phyloP scores from a whole-genome alignment of 2,329 filamentous ascomycete genomes.

The Talaromyces sp. region DNA sequence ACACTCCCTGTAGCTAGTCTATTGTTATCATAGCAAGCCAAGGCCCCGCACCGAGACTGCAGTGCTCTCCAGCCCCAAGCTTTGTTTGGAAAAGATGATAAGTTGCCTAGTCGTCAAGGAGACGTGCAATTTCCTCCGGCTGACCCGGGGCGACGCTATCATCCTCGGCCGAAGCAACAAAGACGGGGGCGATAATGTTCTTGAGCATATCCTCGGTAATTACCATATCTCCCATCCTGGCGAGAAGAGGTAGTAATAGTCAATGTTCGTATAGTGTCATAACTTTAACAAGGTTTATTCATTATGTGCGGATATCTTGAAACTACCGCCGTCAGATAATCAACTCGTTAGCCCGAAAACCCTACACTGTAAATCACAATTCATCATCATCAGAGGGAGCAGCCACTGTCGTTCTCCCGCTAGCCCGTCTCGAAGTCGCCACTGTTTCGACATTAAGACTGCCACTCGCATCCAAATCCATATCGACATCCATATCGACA shows the following conservation, averaged over 20 bases:
- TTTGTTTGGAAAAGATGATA: slow-evolving; percentile 18
- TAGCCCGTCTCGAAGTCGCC: background rate
- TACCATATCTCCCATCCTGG: background rate
- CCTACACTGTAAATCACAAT: background rate
- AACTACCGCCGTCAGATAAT: background rate
- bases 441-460: background rate
- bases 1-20: slow-evolving; percentile 8
- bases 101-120: slow-evolving; percentile 15
- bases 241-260: background rate
- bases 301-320: background rate
- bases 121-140: slow-evolving; percentile 13
- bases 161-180: background rate
- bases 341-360: background rate
- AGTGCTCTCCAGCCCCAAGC: slow-evolving; percentile 21
- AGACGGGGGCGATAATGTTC: background rate
- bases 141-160: slow-evolving; percentile 16
- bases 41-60: slow-evolving; percentile 21
- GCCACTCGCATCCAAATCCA: background rate
- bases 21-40: slow-evolving; percentile 18
- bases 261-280: background rate
- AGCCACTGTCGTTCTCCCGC: background rate
- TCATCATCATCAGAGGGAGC: background rate
- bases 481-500: background rate
- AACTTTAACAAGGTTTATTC: background rate
- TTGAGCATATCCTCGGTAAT: background rate